Conservation (phyloP, 495 filamentous ascomycete genomes). For the Thermochaetoides thermophila region DNA sequence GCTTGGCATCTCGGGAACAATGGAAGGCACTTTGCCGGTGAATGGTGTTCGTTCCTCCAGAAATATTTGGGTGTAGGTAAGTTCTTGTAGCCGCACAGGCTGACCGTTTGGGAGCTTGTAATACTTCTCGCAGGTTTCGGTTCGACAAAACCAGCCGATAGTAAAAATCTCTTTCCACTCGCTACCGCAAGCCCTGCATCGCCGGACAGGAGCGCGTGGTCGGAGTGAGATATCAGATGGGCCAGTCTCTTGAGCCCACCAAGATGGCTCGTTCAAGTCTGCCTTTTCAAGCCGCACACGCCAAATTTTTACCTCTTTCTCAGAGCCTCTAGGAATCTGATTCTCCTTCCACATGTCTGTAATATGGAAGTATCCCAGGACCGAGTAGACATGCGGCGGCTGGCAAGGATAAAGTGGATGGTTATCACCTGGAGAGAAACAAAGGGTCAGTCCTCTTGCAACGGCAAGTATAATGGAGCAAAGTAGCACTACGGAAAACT, state of each 20-base stretch:
- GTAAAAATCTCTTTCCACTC: conserved; percentile 25
- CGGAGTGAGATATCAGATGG: no score
- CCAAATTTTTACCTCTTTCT: conserved; percentile 27
- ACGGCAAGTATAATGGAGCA: no score
- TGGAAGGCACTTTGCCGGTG: conserved; percentile 4
- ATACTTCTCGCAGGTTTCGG: conserved; percentile 39
- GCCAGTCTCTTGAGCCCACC: conserved; percentile 49
- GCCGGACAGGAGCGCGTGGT: conserved; percentile 5
- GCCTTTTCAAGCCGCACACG: conserved; percentile 62
- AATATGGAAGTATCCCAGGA: conserved; percentile 60
- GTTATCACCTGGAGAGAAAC: conserved; percentile 30
- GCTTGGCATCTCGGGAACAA: conserved; percentile 22
- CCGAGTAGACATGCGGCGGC: conserved; percentile 49
- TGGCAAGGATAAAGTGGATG: conserved; percentile 37
- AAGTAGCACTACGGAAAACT: conserved; percentile 11
- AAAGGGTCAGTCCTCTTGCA: conserved; percentile 3
- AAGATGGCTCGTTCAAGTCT: conserved; percentile 40
- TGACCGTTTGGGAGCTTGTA: conserved; percentile 31
- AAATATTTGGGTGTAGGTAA: conserved; percentile 45
- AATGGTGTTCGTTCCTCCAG: conserved; percentile 29
- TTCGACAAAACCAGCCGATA: conserved; percentile 57
- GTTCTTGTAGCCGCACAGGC: conserved; percentile 12
- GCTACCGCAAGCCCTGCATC: conserved; percentile 13
- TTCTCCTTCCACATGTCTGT: conserved; percentile 62
- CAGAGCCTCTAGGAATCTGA: conserved; percentile 1